Evolutionary conservation across 1,284 basidiomycete genomes (phyloP), one percentile per base, ranked within the genome.

Genomic region (Erythrobasidium hasegawianum): DNA sequence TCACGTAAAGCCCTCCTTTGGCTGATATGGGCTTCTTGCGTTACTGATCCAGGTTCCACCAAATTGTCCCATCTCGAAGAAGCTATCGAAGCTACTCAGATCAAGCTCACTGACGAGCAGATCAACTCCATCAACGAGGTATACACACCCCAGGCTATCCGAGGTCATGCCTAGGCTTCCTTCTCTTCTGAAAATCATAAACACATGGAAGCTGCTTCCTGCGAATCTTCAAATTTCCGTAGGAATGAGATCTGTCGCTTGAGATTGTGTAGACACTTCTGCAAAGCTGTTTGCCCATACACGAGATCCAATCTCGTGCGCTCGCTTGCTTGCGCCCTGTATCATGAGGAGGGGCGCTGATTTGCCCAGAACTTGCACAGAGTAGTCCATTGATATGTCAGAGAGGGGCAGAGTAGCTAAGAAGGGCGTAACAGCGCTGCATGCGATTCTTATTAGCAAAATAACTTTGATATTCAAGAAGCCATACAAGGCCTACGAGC

Each of bases 81-180:
- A 68, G 54, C 70, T 68, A 33, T 66, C n/a, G 55, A 72, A n/a
- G 70, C 69, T n/a, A 68, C 69, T n/a, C 70, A 82, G 79, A 73
- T 84, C 47, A 76, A 79, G 61, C 76, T 86, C 26, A 81, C 80
- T 0, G 76, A 80, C 1, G 84, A 84, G 33, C 84, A 86, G 69
- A 78, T 82, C 43, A 79, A 81, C 70, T 77, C 78, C 57, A 78
- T 85, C 47, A 80, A 81, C 62, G 78, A 80, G 64, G 77, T 80
- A 1, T 85, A 85, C 72, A 64, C 74, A 33, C 74, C 81, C 0
- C 76, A 78, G 59, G 72, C 69, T 0, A 74, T 81, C 8, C 71
- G 79, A 20, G 81, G 81, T 43, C 40, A 73, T 71, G 20, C 20
- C 13, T 65, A 43, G 43, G 22, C n/a, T n/a, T n/a, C n/a, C n/a